These are phyloP conservation scores for Aspergillus pseudotamarii DNA, from an alignment of 2,329 filamentous ascomycete genomes.

Conservation along the genomic window DNA sequence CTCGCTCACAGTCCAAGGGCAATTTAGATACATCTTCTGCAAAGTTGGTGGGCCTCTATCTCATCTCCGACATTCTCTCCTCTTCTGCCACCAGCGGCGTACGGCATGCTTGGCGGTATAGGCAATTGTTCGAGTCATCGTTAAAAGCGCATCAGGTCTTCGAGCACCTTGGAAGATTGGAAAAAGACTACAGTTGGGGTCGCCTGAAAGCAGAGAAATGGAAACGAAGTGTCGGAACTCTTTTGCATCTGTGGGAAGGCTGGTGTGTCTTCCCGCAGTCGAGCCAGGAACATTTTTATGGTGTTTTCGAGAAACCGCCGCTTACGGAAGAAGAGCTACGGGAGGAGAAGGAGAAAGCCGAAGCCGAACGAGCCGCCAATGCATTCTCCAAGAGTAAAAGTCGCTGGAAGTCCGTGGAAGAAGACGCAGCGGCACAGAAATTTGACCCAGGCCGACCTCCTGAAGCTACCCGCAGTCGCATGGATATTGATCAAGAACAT, in stretches of 20 bases:
- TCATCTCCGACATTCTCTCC: slow-evolving; percentile 78
- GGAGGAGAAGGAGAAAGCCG: slow-evolving; percentile 47
- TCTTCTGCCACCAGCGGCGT: slow-evolving; percentile 75
- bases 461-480: slow-evolving; percentile 31
- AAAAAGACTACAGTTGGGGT: slow-evolving; percentile 75
- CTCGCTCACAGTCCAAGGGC: slow-evolving; percentile 38
- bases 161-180: slow-evolving; percentile 72
- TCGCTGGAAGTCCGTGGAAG: slow-evolving; percentile 51
- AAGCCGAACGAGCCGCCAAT: slow-evolving; percentile 41
- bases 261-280: slow-evolving; percentile 71
- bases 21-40: slow-evolving; percentile 69
- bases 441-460: slow-evolving; percentile 31
- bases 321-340: slow-evolving; percentile 50
- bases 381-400: slow-evolving; percentile 46
- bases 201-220: slow-evolving; percentile 81
- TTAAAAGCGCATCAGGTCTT: slow-evolving; percentile 72
- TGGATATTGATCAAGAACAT: slow-evolving; percentile 36
- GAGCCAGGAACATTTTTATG: slow-evolving; percentile 70
- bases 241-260: slow-evolving; percentile 70
- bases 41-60: slow-evolving; percentile 78
- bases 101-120: slow-evolving; percentile 83
- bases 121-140: slow-evolving; percentile 75
- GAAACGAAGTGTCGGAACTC: slow-evolving; percentile 72
- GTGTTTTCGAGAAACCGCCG: slow-evolving; percentile 72
- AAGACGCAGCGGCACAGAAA: slow-evolving; percentile 38